Evolutionary conservation across 1,284 basidiomycete genomes (phyloP), one percentile per base, ranked within the genome.

Genomic region (Ceratobasidium sp.): DNA sequence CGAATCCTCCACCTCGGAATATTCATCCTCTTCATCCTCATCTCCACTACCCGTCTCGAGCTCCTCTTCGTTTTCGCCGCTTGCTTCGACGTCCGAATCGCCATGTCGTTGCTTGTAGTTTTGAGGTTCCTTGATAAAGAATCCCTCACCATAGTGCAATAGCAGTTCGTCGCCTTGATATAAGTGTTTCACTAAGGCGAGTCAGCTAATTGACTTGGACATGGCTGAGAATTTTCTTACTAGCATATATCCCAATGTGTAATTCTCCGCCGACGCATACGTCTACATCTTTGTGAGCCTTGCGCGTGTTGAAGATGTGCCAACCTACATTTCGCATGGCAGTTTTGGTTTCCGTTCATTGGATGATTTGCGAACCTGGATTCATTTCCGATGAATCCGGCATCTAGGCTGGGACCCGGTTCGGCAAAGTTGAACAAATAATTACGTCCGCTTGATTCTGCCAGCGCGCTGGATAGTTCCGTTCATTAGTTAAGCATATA

Each of bases 1-100:
- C 20, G 57, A 62, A 50, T 72, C 69, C 43, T 53, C 57, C 20
- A 53, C 57, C 34, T 67, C 68, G 27, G 60, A 68, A 13, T 68
- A 68, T 2, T 69, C 62, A 22, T 68, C 58, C 29, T 27, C 32
- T n/a, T 43, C 57, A 22, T 54, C 70, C 7, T 50, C 50, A 8
- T 47, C 53, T 7, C 22, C 32, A 45, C 31, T 52, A 31, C 52
- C 69, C n/a, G 60, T 47, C 25, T 25, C 50, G 31, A 52, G 29
- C 25, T 34, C 57, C 15, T 45, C 69, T 7, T 49, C 54, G 17
- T 64, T 3, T 4, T 25, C 71, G 4, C 8, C 29, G 12, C 71
- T 69, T n/a, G 47, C 27, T 34, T 53, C 53, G 4, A 32, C 43
- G 22, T 62, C 57, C 6, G 55, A 49, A 1, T 45, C 52, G 13